Percentiles rank a stretch among this genome's conserved stretches.
Evolutionary conservation across 148 eudicot genomes (phyloP).

Genomic region (Fagopyrum homotropicum): DNA sequence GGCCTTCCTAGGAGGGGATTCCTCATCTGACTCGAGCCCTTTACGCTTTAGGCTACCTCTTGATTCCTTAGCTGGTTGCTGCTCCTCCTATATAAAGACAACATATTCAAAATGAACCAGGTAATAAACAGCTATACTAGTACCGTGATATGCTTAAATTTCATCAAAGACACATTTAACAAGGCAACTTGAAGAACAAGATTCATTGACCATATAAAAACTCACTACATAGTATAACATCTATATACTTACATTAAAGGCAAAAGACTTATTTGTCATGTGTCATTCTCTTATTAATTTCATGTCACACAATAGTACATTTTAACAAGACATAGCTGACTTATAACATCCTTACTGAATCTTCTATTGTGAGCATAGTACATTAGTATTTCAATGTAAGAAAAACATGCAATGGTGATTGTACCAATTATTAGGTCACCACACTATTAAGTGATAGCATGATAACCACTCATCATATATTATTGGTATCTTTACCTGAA

Average conservation of each 20-base stretch:
- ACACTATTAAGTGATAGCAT: too few relatives aligned
- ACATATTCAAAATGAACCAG: constrained; percentile 8
- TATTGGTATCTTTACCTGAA: too few relatives aligned
- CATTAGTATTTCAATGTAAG: too few relatives aligned
- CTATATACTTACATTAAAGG: not conserved
- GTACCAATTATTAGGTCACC: too few relatives aligned
- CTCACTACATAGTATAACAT: not conserved
- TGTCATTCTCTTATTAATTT: too few relatives aligned
- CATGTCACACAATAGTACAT: too few relatives aligned
- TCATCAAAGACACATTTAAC: not conserved
- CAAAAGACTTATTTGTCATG: too few relatives aligned
- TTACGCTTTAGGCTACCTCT: constrained; percentile 66
- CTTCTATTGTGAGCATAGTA: too few relatives aligned
- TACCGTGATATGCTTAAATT: not conserved
- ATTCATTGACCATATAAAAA: not conserved
- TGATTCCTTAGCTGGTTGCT: constrained; percentile 45
- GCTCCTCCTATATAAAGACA: constrained; percentile 52
- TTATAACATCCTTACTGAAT: too few relatives aligned
- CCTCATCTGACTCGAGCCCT: constrained; percentile 86
- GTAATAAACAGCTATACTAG: not conserved
- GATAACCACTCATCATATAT: too few relatives aligned
- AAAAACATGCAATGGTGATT: too few relatives aligned
- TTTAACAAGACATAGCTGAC: too few relatives aligned
- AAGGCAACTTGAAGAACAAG: not conserved
- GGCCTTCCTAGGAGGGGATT: constrained; percentile 69